Evolutionary conservation across 192 early-diverging fungal genomes (phyloP).

Genomic region (Gaertneriomyces semiglobifer): DNA sequence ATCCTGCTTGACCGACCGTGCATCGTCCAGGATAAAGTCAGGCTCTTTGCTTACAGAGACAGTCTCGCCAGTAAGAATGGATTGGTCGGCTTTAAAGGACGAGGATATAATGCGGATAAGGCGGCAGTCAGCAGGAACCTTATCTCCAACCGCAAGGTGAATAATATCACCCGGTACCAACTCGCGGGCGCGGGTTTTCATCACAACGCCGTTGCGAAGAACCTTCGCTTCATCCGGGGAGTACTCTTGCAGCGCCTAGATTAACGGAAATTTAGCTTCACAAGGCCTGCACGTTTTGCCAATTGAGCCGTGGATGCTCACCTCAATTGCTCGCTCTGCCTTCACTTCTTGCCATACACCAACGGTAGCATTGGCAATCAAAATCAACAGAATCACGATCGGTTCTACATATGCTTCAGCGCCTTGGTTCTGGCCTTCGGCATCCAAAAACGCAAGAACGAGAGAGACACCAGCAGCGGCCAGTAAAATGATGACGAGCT

Average conservation of each 20-base stretch:
- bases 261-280: not conserved
- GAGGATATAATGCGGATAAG: slow-evolving; percentile 75
- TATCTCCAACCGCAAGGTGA: slow-evolving; percentile 86
- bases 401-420: slow-evolving; percentile 95
- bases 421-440: slow-evolving; percentile 52
- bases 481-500: slow-evolving; percentile 94
- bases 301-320: slow-evolving; percentile 20
- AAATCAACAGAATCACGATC: slow-evolving; percentile 93
- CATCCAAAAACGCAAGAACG: slow-evolving; percentile 85
- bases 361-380: slow-evolving; percentile 96
- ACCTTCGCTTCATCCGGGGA: slow-evolving; percentile 94
- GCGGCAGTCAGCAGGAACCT: slow-evolving; percentile 93
- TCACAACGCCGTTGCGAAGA: slow-evolving; percentile 66
- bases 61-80: slow-evolving; percentile 93
- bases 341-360: slow-evolving; percentile 96
- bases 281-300: not conserved
- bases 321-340: slow-evolving; percentile 96
- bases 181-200: slow-evolving; percentile 68
- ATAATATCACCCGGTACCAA: slow-evolving; percentile 98
- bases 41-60: slow-evolving; percentile 83
- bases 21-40: slow-evolving; percentile 56
- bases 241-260: slow-evolving; percentile 87
- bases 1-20: slow-evolving; percentile 87
- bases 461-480: slow-evolving; percentile 89
- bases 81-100: slow-evolving; percentile 90